These are phyloP conservation scores for Globisporangium polare DNA, from an alignment of 352 stramenopile genomes.

Conservation along the genomic window DNA sequence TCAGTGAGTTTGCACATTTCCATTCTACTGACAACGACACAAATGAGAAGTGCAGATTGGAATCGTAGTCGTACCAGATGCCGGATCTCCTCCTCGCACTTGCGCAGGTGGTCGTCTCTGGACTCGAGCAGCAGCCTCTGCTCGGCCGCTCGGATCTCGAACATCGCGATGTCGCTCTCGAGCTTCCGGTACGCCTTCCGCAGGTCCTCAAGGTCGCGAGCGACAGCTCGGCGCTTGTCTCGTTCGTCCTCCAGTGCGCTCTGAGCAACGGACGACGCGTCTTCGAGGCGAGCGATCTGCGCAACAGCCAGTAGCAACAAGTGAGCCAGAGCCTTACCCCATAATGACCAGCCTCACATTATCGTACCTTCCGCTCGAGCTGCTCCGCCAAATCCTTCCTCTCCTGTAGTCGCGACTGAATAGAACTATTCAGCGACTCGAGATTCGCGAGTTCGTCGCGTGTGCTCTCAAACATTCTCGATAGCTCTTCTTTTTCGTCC, in stretches of 20 bases:
- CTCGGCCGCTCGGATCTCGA: conserved; percentile 59
- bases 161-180: conserved; percentile 58
- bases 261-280: conserved; percentile 37
- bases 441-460: conserved; percentile 46
- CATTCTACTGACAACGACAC: neutral
- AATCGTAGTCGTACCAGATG: conserved; percentile 43
- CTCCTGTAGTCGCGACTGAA: conserved; percentile 56
- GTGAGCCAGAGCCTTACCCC: neutral
- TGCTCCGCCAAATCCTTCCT: conserved; percentile 60
- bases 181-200: conserved; percentile 63
- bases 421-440: conserved; percentile 53
- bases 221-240: conserved; percentile 37
- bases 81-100: conserved; percentile 66
- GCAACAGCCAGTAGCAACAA: neutral
- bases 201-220: conserved; percentile 59
- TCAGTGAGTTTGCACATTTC: neutral
- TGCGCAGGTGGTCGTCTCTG: conserved; percentile 58
- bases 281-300: conserved; percentile 52
- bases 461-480: conserved; percentile 41
- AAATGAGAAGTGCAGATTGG: neutral
- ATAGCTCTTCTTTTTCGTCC: conserved; percentile 54
- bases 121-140: conserved; percentile 48
- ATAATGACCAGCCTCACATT: neutral
- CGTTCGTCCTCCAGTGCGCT: conserved; percentile 59
- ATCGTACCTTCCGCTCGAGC: conserved; percentile 57